Evolutionary conservation across 495 filamentous ascomycete genomes (phyloP).

Genomic region (Aspergillus saccharolyticus): DNA sequence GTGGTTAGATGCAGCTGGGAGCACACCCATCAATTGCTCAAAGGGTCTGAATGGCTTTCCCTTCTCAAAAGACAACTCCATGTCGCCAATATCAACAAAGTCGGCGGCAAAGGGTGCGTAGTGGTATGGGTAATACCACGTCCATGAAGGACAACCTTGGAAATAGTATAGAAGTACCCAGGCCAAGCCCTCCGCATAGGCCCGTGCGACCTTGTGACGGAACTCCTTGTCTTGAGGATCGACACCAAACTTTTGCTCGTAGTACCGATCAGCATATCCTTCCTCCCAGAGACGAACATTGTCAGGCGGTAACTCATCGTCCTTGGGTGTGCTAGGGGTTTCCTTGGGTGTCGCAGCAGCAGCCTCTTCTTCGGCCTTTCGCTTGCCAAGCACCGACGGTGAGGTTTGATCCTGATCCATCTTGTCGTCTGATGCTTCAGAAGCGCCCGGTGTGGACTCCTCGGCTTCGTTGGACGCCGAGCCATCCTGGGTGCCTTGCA

Average conservation of each 20-base stretch:
- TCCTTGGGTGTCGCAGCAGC: slow-evolving; percentile 53
- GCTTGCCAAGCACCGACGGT: slow-evolving; percentile 51
- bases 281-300: slow-evolving; percentile 90
- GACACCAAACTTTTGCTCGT: slow-evolving; percentile 94
- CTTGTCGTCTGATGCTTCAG: slow-evolving; percentile 21
- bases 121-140: slow-evolving; percentile 98
- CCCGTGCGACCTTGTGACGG: slow-evolving; percentile 82
- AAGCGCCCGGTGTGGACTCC: slow-evolving; percentile 10
- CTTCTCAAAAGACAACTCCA: slow-evolving; percentile 77
- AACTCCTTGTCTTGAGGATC: slow-evolving; percentile 77
- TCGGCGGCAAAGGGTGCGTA: slow-evolving; percentile 97
- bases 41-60: slow-evolving; percentile 86
- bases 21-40: slow-evolving; percentile 97
- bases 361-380: slow-evolving; percentile 55
- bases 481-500: slow-evolving; percentile 37
- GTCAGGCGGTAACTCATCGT: slow-evolving; percentile 64
- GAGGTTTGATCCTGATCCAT: slow-evolving; percentile 26
- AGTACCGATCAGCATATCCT: slow-evolving; percentile 93
- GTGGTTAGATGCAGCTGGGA: slow-evolving; percentile 87
- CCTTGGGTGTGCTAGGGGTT: slow-evolving; percentile 43
- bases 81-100: slow-evolving; percentile 76
- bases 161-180: slow-evolving; percentile 99
- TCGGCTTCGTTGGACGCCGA: slow-evolving; percentile 18
- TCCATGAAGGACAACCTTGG: slow-evolving; percentile 96
- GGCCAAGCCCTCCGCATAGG: slow-evolving; percentile 93